A percentile compares a stretch with the other conserved stretches of the same genome.
Conservation (phyloP, 345 rosid species). For the Adansonia digitata region DNA sequence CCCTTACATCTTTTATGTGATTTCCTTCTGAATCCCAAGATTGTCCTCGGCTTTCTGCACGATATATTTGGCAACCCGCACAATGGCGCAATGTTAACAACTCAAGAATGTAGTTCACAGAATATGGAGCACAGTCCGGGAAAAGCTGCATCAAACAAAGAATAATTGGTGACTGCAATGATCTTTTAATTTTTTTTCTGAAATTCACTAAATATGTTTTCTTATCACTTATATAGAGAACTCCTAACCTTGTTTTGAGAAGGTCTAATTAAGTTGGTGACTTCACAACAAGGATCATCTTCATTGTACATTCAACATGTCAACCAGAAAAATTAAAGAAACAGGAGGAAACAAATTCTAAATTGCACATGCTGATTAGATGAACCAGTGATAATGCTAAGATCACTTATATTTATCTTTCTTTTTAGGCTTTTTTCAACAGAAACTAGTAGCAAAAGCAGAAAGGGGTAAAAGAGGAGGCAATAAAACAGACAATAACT, state of each 20-base stretch:
- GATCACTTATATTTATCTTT: background rate
- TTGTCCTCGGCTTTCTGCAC: constrained; percentile 74
- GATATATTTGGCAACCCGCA: constrained; percentile 62
- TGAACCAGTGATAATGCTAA: background rate
- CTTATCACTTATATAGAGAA: background rate
- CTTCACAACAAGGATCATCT: background rate
- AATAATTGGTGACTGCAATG: background rate
- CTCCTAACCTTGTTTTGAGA: background rate
- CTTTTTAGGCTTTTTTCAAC: background rate
- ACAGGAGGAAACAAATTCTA: constrained; percentile 6
- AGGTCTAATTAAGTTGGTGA: background rate
- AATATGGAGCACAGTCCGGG: constrained; percentile 91
- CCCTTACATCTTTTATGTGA: constrained; percentile 61
- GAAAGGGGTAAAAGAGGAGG: background rate
- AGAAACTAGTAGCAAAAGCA: background rate
- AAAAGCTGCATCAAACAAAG: constrained; percentile 49
- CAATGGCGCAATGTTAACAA: constrained; percentile 74
- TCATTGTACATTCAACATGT: background rate
- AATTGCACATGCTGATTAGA: background rate
- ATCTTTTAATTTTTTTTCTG: background rate
- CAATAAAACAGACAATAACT: background rate
- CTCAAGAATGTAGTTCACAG: constrained; percentile 79
- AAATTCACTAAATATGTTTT: background rate
- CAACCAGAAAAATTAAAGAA: background rate
- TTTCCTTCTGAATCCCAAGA: constrained; percentile 84